Evolutionary conservation across 768 basidiomycete genomes (phyloP), one percentile per base, ranked within the genome.

Genomic region (Auricularia sp.): DNA sequence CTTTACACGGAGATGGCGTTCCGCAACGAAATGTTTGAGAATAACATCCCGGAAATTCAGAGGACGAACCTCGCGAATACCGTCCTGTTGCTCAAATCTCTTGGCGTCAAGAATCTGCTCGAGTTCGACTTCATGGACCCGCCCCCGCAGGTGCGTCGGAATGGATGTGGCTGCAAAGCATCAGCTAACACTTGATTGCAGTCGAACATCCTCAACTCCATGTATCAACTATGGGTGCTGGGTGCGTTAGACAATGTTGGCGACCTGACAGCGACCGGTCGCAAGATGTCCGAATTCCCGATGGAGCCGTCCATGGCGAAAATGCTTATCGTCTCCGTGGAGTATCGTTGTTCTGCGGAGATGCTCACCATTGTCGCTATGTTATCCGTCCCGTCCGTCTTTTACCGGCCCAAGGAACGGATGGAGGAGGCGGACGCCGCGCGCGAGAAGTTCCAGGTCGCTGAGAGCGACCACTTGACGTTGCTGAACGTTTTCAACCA

Each of bases 41-140:
- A 85, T 73, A 98, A 92, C 35, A 98, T 99, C 68, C 97, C 97
- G 2, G 97, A 99, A 77, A 99, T 99, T 63, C 97, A 99, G 74
- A 81, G 97, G 58, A 99, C 97, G 10, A 98, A 99, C 75, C 76
- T 99, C 64, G 95, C 97, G 21, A 98, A 99, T 71, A 99, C 96
- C 0, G 97, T 98, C 0, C 76, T 98, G 23, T 76, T 98, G 43
- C 81, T 99, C 65, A 99, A 98, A 73, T 95, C 95, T 3, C 80
- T 99, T 4, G 96, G 97, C 10, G 97, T 99, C 51, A 97, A 97
- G 79, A 93, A 98, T 72, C 76, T 98, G 51, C 82, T 99, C 23
- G 96, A 99, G 75, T 99, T 98, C 71, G 96, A 98, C 76, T 99
- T 99, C 73, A 98, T 99, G 97, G 97, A 99, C 73, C 97, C 97